Evolutionary conservation across 495 filamentous ascomycete genomes (phyloP), one percentile per base, ranked within the genome.

Genomic region (Lepraria neglecta): DNA sequence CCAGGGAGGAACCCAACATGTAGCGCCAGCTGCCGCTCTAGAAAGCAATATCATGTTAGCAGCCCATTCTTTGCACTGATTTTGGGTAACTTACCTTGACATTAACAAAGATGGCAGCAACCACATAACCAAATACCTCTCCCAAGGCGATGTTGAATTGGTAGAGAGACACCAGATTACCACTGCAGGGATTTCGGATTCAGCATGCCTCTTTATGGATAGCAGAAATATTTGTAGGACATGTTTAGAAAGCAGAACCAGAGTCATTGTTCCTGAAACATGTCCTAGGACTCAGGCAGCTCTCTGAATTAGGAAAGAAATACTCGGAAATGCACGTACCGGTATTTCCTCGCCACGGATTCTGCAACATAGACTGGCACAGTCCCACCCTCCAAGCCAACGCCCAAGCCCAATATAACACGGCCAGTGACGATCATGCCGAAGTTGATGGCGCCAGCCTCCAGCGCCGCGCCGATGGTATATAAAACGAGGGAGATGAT

Each of bases 131-230:
- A 19, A 85, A 71, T 30, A 86, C 81, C 67, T 85, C 81, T 50
- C 83, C 83, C 0, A 86, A 68, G 1, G 82, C 82, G 53, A 86
- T 85, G 69, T 82, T 84, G 68, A 84, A 77, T 64, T 86, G 83
- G 62, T 84, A 85, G 0, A 84, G 71, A 0, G 81, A 83, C 27
- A 85, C 82, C 44, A 86, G 71, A 64, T 84, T 84, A 66, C 82
- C 83, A 63, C 24, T 24, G 24, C 24, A 24, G 24, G 24, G 24
- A 24, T 24, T 24, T 24, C 24, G 24, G 24, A 24, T 24, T 24
- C 24, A 24, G 24, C 24, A 24, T 24, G 24, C 24, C 24, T 24
- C 24, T 24, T 24, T 24, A 24, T 24, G 24, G 24, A 24, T 24
- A 24, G 24, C 24, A 24, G 24, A 24, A 24, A 24, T 24, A 24